Percentiles rank a stretch among this genome's conserved stretches.
Conservation (phyloP, 2,329 filamentous ascomycete species). For the Aspergillus eucalypticola region DNA sequence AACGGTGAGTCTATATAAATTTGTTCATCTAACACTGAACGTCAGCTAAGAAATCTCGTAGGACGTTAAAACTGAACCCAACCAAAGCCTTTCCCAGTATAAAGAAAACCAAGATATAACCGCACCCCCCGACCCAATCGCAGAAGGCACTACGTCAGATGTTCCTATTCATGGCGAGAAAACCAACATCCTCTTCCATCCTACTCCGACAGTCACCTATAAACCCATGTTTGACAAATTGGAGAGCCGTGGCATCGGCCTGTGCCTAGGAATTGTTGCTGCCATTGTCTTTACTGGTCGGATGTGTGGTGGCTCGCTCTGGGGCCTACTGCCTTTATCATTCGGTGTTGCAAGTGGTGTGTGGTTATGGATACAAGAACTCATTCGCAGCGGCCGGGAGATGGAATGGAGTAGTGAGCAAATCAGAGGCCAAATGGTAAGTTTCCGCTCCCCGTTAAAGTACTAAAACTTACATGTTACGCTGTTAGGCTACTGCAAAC, state of each 20-base stretch:
- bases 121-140: constrained; percentile 83
- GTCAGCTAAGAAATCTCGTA: constrained; percentile 26
- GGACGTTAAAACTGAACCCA: constrained; percentile 68
- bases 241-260: constrained; percentile 70
- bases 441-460: constrained; percentile 15
- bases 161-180: constrained; percentile 95
- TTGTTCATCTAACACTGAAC: constrained; percentile 1
- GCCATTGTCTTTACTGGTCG: constrained; percentile 76
- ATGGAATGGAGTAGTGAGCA: constrained; percentile 88
- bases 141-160: constrained; percentile 80
- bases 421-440: constrained; percentile 73
- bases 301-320: constrained; percentile 74
- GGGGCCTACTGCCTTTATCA: constrained; percentile 73
- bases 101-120: constrained; percentile 83
- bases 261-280: constrained; percentile 70
- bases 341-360: constrained; percentile 73
- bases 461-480: background rate
- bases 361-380: constrained; percentile 86
- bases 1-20: constrained; percentile 52
- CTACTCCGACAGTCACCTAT: constrained; percentile 84
- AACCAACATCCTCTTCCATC: constrained; percentile 94
- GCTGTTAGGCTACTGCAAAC: constrained; percentile 70
- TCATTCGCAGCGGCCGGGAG: constrained; percentile 77
- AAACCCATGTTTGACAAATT: constrained; percentile 80
- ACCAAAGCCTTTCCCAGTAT: constrained; percentile 77